Evolutionary conservation across 805 yeast species (phyloP), one percentile per base, ranked within the genome.

Genomic region (Pichia heedii): DNA sequence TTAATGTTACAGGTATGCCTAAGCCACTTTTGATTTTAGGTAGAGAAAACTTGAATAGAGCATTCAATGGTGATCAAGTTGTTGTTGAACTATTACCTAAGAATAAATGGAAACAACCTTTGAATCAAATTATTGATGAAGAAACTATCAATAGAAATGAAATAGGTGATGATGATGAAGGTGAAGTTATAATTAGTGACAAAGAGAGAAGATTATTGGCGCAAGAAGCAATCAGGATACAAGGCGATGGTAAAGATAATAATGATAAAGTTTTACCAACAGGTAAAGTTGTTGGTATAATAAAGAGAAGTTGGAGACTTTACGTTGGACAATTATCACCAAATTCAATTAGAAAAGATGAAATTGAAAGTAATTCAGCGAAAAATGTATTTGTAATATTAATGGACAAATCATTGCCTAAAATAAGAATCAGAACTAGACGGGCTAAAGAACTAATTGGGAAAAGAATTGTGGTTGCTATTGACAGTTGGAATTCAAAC

Each of bases 301-400:
- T 80, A 35, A 82, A 86, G 65, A 76, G 99, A 63, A 85, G 90
- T 48, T 93, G 98, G 98, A 76, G 98, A 61, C 79, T 81, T 51
- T 93, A 89, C 57, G 98, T 93, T 33, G 98, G 98, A 13, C 96
- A 89, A 61, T 72, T 93, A 49, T 81, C 90, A 2, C 82, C 87
- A 36, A 73, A 79, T 32, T 81, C 95, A 2, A 82, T 84, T 1
- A 62, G 69, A 19, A 61, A 60, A 5, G 77, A 76, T 41, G 73
- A 71, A 39, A 68, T 70, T 40, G 58, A 63, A 16, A 75, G 84
- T 15, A 79, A 82, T 51, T 77, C 94, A 9, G 73, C 84, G 18
- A 81, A 82, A 56, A 76, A 77, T 37, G 90, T 93, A 43, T 81
- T 93, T 54, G 94, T 93, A 20, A 71, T 84, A 39, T 73, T 94